These are phyloP conservation scores for Heterobasidion parviporum DNA, from an alignment of 1,284 basidiomycete genomes.

Conservation along the genomic window DNA sequence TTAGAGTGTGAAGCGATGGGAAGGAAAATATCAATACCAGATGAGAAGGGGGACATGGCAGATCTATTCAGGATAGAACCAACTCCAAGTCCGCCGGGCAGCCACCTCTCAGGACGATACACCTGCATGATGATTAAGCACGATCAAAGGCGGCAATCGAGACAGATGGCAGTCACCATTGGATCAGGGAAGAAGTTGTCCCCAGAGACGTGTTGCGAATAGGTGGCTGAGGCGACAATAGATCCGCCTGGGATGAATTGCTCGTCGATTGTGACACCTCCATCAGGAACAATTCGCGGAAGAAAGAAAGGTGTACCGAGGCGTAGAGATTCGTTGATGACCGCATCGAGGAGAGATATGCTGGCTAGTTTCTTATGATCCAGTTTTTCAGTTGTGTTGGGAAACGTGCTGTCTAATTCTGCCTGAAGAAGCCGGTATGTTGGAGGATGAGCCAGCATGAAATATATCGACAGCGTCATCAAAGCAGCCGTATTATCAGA, in stretches of 20 bases:
- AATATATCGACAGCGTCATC: slow-evolving; percentile 6
- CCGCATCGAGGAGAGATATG: slow-evolving; percentile 10
- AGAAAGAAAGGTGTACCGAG: slow-evolving; percentile 11
- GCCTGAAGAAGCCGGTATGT: slow-evolving; percentile 2
- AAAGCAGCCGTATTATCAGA: slow-evolving; percentile 10
- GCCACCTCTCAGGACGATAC: no score
- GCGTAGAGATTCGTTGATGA: slow-evolving; percentile 11
- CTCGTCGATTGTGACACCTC: slow-evolving; percentile 5
- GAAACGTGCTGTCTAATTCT: slow-evolving; percentile 8
- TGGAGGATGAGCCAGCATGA: slow-evolving; percentile 2
- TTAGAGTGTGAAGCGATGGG: no score
- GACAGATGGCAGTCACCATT: not conserved
- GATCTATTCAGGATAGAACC: no score
- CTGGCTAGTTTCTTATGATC: not conserved
- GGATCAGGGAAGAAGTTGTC: slow-evolving; percentile 13
- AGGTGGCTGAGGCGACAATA: slow-evolving; percentile 9
- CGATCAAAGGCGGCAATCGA: no score
- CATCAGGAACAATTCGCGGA: slow-evolving; percentile 8
- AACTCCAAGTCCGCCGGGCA: no score
- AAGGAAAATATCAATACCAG: no score
- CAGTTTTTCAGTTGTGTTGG: slow-evolving; percentile 2
- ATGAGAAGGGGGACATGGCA: no score
- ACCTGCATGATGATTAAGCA: no score
- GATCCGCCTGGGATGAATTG: slow-evolving; percentile 10
- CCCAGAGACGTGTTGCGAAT: slow-evolving; percentile 9